Base-by-base conservation (phyloP, 2,329 filamentous ascomycete genomes). In the Colletotrichum navitas region DNA sequence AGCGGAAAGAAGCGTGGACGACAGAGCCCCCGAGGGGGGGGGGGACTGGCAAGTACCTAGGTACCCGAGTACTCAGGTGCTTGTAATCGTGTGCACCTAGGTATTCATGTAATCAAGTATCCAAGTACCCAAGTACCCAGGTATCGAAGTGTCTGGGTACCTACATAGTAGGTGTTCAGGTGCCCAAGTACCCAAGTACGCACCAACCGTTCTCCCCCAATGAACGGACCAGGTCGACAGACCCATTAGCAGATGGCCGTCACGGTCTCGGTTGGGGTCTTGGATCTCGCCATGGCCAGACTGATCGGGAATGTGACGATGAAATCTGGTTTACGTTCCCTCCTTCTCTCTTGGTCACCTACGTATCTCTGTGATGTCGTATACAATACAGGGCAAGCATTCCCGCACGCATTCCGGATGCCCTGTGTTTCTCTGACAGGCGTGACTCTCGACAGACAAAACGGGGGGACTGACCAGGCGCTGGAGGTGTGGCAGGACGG, bases 231-330 rank as follows among this genome's bases (percentile, higher is more conserved):
- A 18, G 52, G 21, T 45, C 43, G 43, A 21, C 43, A 45, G 18
- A n/a, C 43, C 18, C 34, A 36, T 34, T 47, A 41, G 47, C 36
- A 41, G 26, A 47, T 41, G 29, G 41, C 24, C 24, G 10, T 49
- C 34, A 11, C 34, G 34, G 34, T 36, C 34, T 36, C 34, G 34
- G 34, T 36, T 36, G 34, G 12, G 14, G 58, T 41, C 32, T 61
- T 26, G 21, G 41, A n/a, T 61, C 21, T 32, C 24, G 26, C n/a
- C 16, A 36, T 62, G 59, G 45, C n/a, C 59, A 62, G 43, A 51
- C 45, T 47, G 59, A 47, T 47, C 59, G 32, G 32, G 34, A 24
- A 36, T n/a, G 59, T 49, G 59, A 62, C 32, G 45, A 51, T 39
- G 59, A 14, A 62, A 36, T 62, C 59, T 62, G 59, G 59, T 62